These are phyloP conservation scores for Eucalyptus pauciflora DNA, from an alignment of 345 rosid genomes.

Conservation along the genomic window DNA sequence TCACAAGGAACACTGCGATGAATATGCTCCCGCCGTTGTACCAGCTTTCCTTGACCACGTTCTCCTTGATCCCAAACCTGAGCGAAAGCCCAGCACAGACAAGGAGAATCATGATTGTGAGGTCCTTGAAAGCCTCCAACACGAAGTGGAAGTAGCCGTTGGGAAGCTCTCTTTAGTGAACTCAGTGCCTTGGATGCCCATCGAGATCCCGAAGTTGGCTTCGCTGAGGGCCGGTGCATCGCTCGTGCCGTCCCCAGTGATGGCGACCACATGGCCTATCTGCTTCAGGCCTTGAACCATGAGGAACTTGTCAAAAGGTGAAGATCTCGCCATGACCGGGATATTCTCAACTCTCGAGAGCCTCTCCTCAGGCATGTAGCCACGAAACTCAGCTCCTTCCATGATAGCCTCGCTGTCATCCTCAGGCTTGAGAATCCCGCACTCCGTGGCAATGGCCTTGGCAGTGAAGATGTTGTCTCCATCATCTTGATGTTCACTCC, in stretches of 20 bases:
- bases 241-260: constrained; percentile 55
- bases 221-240: too few species aligned
- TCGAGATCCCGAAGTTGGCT: too few species aligned
- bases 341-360: constrained; percentile 41
- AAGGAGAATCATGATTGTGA: constrained; percentile 42
- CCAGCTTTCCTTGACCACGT: constrained; percentile 59
- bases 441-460: constrained; percentile 66
- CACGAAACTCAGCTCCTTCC: constrained; percentile 51
- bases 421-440: constrained; percentile 42
- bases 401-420: constrained; percentile 37
- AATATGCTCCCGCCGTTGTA: constrained; percentile 57
- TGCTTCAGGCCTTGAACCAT: constrained; percentile 68
- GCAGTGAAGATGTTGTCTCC: constrained; percentile 72
- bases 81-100: constrained; percentile 52
- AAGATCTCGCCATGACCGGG: constrained; percentile 74
- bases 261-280: constrained; percentile 66
- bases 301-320: constrained; percentile 63
- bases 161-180: neutral
- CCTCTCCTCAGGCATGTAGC: constrained; percentile 1
- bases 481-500: constrained; percentile 73
- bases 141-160: constrained; percentile 32
- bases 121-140: constrained; percentile 37
- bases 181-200: too few species aligned
- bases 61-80: constrained; percentile 43
- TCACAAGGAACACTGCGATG: constrained; percentile 32